Evolutionary conservation across 129 eudicot species (phyloP).

Genomic region (Helianthus annuus): DNA sequence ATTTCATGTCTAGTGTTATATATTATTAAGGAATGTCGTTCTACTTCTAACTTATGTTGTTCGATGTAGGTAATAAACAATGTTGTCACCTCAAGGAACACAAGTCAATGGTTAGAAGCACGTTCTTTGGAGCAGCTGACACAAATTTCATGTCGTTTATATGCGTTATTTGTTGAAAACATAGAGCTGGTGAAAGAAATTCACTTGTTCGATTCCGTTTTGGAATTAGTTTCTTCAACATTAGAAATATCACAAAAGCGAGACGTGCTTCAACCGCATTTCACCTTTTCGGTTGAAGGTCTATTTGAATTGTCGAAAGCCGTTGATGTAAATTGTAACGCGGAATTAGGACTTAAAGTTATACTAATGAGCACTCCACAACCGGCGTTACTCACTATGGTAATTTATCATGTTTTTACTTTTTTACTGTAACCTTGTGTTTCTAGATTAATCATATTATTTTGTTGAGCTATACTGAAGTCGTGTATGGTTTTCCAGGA

Average conservation of each 20-base stretch:
- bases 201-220: conserved; percentile 34
- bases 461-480: neutral
- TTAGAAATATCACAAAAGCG: conserved; percentile 64
- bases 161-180: conserved; percentile 40
- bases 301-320: conserved; percentile 55
- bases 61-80: conserved; percentile 47
- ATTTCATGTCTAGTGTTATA: neutral
- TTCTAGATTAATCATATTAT: neutral
- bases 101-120: conserved; percentile 73
- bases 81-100: conserved; percentile 45
- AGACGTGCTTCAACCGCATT: conserved; percentile 61
- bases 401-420: conserved; percentile 19
- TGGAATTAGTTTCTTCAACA: conserved; percentile 45
- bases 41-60: conserved; percentile 14
- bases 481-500: conserved; percentile 42
- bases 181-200: conserved; percentile 34
- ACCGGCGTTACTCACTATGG: conserved; percentile 56
- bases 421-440: neutral
- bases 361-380: conserved; percentile 79
- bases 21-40: neutral
- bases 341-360: conserved; percentile 65
- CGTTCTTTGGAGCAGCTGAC: conserved; percentile 76
- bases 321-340: conserved; percentile 41
- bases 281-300: conserved; percentile 60
- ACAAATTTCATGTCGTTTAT: conserved; percentile 63